These are phyloP conservation scores for Colletotrichum costaricense DNA, from an alignment of 2,329 filamentous ascomycete species.

Conservation along the genomic window DNA sequence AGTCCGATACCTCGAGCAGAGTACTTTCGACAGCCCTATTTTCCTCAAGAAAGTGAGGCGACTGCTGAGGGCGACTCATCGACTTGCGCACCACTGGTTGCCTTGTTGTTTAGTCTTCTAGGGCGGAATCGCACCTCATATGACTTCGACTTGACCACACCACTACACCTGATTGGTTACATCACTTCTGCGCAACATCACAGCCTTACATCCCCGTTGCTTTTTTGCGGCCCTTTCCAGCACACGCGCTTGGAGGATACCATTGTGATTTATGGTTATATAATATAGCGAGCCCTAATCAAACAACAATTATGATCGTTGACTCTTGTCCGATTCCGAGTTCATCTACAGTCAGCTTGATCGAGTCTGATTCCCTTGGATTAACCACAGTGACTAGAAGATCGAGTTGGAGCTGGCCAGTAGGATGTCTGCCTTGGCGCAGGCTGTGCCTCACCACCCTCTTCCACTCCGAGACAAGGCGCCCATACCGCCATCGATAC, in stretches of 20 bases:
- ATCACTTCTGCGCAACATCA: neutral
- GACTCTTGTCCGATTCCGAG: neutral
- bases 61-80: neutral
- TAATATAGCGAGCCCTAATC: conserved; percentile 18
- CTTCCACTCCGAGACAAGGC: neutral
- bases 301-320: neutral
- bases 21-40: conserved; percentile 5
- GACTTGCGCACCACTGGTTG: conserved; percentile 6
- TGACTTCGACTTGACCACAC: conserved; percentile 11
- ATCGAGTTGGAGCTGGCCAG: neutral
- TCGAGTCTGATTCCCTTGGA: too few species aligned
- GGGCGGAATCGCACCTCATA: conserved; percentile 11
- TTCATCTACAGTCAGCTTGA: neutral
- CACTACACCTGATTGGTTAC: conserved; percentile 11
- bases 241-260: conserved; percentile 26
- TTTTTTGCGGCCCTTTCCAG: conserved; percentile 3
- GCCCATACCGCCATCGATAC: conserved; percentile 7
- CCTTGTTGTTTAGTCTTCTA: conserved; percentile 12
- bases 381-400: neutral
- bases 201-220: conserved; percentile 11
- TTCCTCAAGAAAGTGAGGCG: conserved; percentile 25
- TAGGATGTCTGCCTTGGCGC: neutral
- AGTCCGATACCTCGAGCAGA: neutral
- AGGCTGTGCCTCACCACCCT: neutral
- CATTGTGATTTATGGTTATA: conserved; percentile 17